Base-by-base conservation (phyloP, 805 yeast genomes). In the Pichia phayaonensis region DNA sequence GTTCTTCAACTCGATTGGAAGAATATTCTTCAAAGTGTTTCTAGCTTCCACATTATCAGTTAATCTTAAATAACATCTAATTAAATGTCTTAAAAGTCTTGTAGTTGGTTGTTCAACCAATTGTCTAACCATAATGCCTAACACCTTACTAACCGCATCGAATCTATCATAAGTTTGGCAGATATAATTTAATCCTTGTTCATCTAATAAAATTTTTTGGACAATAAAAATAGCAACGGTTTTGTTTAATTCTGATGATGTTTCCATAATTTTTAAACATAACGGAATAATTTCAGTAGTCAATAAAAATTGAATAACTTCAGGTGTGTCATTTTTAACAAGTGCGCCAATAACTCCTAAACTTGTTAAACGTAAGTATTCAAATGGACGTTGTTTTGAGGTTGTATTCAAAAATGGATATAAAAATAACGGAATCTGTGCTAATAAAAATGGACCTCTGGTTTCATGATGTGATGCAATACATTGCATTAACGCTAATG, bases 201-300 rank as follows among this genome's bases (percentile, higher is more conserved):
- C 97, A 68, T 94, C 98, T 57, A 90, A 77, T 47, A 92, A 73
- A 49, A 92, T 92, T 67, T 90, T 92, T 64, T 92, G 97, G 44
- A 94, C 85, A 53, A 94, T 92, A 71, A 94, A 92, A 51, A 92
- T 90, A 5, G 99, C 99, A 24, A 92, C 99, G 0, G 98, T 94
- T 63, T 94, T 92, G 45, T 95, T 84, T 47, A 92, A 75, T 64
- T 94, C 99, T 0, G 96, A 85, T 8, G 96, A 89, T 1, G 90
- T 81, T 65, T 92, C 98, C 96, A 92, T 92, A 54, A 94, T 92
- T 60, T 94, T 83, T 52, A 92, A 72, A 65, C 99, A 94, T 50
- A 94, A 71, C 6, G 99, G 99, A 34, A 94, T 95, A 59, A 94
- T 92, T 66, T 92, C 99, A 0, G 99, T 94, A n/a, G 96, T 83